Base-by-base conservation (phyloP, 306 rosid genomes). In the Oemleria cerasiformis region DNA sequence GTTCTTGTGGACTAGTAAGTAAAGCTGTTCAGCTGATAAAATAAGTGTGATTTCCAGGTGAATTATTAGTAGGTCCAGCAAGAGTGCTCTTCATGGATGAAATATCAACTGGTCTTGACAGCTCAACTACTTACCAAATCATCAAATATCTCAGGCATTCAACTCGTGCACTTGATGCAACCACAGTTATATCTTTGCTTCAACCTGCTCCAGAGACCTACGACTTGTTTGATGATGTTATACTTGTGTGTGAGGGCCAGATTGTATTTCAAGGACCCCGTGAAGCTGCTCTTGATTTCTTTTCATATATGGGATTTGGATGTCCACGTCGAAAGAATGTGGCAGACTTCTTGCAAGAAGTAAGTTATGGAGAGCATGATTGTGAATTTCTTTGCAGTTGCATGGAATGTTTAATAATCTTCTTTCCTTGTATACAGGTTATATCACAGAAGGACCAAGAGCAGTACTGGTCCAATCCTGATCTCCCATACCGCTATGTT, bases 181-280 rank as follows among this genome's bases (percentile, higher is more conserved):
- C 97, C 78, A 89, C 99, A 41, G 86, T 95, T 50, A 87, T 95
- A 71, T 91, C 99, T 73, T 91, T 95, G 75, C 97, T 95, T 75
- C 99, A 95, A 78, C 99, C 99, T 70, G 91, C 99, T 81, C 99
- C 99, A 2, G 99, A 91, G 88, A 95, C 99, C 70, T 95, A 88
- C 50, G 97, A 95, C 66, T 81, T 95, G 85, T 95, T 95, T 85
- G 99, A 95, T 75, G 99, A 95, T 77, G 81, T 95, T 55, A 85
- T 92, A 79, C 96, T 95, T 69, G 76, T 95, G 84, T 88, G 89
- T 48, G 99, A 95, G 84, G 99, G 99, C 55, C 99, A 92, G 75
- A 92, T 95, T 62, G 88, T 91, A 44, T 95, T 88, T 76, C 97
- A 95, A 79, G 99, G 99, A 5, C 90, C 97, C 30, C 88, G 96